Percentiles rank a stretch among this genome's conserved stretches.
Evolutionary conservation across 495 filamentous ascomycete species (phyloP).

Genomic region (Jackrogersella multiformis): DNA sequence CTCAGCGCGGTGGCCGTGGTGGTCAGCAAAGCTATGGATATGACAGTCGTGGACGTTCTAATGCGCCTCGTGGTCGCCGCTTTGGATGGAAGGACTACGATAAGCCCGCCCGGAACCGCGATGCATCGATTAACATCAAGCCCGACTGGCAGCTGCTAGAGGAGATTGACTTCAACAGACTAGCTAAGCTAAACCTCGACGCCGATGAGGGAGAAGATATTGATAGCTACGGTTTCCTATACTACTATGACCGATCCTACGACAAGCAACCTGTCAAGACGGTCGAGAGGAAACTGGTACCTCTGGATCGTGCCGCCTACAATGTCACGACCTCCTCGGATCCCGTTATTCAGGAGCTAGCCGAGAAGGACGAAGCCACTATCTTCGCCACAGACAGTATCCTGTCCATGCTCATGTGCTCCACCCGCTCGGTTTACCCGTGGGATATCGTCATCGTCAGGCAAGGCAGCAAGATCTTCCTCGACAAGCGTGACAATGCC

Average conservation of each 20-base stretch:
- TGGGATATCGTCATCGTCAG: conserved; percentile 95
- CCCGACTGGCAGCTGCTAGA: conserved; percentile 94
- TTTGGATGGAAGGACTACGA: conserved; percentile 99
- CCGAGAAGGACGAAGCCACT: conserved; percentile 95
- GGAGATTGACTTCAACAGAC: conserved; percentile 97
- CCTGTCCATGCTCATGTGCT: conserved; percentile 98
- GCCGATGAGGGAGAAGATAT: conserved; percentile 93
- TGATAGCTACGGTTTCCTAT: conserved; percentile 93
- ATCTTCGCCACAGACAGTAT: conserved; percentile 98
- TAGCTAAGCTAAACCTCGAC: conserved; percentile 94
- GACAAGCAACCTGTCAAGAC: conserved; percentile 92
- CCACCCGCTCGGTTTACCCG: conserved; percentile 91
- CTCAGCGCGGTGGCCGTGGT: conserved; percentile 56
- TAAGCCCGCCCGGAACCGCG: conserved; percentile 95
- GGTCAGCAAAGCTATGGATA: conserved; percentile 59
- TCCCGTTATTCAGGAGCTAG: conserved; percentile 94
- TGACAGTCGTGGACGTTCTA: conserved; percentile 67
- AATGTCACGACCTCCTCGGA: conserved; percentile 96
- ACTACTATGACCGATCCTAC: conserved; percentile 95
- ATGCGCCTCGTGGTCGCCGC: conserved; percentile 73
- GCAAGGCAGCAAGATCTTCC: conserved; percentile 94
- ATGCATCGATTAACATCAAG: conserved; percentile 92
- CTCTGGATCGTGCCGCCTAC: conserved; percentile 93
- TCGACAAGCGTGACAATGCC: conserved; percentile 95
- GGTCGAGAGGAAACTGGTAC: conserved; percentile 82